Conservation (phyloP, 768 basidiomycete genomes). For the Trichaptum fuscoviolaceum region DNA sequence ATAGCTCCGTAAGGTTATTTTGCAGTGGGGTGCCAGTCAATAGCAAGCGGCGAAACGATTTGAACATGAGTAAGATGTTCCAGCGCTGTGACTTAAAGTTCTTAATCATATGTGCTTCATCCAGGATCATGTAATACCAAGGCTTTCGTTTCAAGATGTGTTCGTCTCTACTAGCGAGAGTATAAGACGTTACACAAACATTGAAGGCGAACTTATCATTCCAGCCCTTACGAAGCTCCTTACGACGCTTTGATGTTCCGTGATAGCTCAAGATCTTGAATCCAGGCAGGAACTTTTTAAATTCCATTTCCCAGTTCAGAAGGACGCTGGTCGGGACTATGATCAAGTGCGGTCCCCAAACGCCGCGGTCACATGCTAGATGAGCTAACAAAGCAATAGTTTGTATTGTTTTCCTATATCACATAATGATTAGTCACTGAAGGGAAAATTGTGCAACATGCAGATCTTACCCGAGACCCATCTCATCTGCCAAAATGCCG, state of each 20-base stretch:
- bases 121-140: slow-evolving; percentile 96
- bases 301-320: slow-evolving; percentile 96
- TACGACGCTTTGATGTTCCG: slow-evolving; percentile 82
- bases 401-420: slow-evolving; percentile 85
- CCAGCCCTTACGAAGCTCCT: slow-evolving; percentile 89
- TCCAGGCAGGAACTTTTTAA: slow-evolving; percentile 90
- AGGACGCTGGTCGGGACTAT: slow-evolving; percentile 91
- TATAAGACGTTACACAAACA: slow-evolving; percentile 92
- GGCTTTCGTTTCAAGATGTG: slow-evolving; percentile 87
- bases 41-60: slow-evolving; percentile 79
- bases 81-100: slow-evolving; percentile 93
- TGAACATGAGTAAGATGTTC: slow-evolving; percentile 87
- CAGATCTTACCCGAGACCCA: slow-evolving; percentile 80
- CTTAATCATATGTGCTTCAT: slow-evolving; percentile 98
- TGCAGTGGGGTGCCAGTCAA: slow-evolving; percentile 95
- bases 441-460: neutral
- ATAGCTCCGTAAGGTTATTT: slow-evolving; percentile 94
- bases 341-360: slow-evolving; percentile 92
- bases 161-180: slow-evolving; percentile 85
- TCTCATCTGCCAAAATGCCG: slow-evolving; percentile 87
- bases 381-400: slow-evolving; percentile 93
- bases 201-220: slow-evolving; percentile 86
- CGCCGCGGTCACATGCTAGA: slow-evolving; percentile 83
- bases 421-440: slow-evolving; percentile 7
- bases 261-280: slow-evolving; percentile 88